Conservation (phyloP, 768 basidiomycete genomes). For the Thelephora ganbajun region DNA sequence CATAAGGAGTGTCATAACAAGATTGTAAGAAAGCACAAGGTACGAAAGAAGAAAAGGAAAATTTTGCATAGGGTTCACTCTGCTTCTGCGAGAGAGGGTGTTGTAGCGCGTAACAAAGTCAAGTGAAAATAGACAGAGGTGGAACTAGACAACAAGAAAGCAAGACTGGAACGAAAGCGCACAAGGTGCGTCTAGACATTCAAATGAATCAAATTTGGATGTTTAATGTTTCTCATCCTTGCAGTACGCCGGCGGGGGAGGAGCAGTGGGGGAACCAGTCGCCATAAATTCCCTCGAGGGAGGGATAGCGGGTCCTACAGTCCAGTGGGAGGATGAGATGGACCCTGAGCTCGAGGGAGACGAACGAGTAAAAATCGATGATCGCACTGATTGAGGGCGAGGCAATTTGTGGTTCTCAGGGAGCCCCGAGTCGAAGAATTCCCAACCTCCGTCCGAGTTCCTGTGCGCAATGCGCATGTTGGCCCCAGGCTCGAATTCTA, state of each 20-base stretch:
- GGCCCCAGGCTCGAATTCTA: constrained; percentile 36
- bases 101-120: not conserved
- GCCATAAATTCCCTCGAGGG: not conserved
- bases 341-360: not conserved
- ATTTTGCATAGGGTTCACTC: too few relatives aligned
- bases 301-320: not conserved
- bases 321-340: not conserved
- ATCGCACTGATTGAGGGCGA: not conserved
- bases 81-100: too few relatives aligned
- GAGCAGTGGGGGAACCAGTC: not conserved
- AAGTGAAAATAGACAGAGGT: not conserved
- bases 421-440: constrained; percentile 23
- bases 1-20: too few relatives aligned
- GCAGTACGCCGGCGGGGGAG: not conserved
- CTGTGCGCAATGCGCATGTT: constrained; percentile 47
- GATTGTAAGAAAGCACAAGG: too few relatives aligned
- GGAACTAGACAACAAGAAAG: not conserved
- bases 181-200: too few relatives aligned
- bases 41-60: too few relatives aligned
- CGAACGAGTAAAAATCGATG: not conserved
- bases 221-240: not conserved
- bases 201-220: too few relatives aligned
- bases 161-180: too few relatives aligned
- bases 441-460: constrained; percentile 41
- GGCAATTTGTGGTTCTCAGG: not conserved